A percentile compares a stretch with the other conserved stretches of the same genome.
Conservation (phyloP, 495 filamentous ascomycete species). For the Trichoderma virens region DNA sequence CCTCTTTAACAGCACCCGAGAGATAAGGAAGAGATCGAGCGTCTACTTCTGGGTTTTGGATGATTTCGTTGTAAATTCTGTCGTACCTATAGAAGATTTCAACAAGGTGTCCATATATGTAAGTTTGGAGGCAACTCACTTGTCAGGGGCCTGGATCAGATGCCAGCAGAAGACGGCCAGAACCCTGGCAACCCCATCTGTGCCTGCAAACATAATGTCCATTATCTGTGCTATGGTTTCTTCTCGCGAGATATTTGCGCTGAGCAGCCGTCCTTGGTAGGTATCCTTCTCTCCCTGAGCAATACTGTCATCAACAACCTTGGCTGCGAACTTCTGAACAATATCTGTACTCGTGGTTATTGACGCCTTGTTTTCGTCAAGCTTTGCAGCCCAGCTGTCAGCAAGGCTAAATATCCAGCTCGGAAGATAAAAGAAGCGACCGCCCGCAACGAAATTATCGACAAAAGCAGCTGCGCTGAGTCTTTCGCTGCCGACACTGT, state of each 20-base stretch:
- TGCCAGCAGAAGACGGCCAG: background rate
- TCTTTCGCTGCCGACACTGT: too few species aligned
- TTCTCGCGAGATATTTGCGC: background rate
- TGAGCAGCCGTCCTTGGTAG: background rate
- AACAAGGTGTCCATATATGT: background rate
- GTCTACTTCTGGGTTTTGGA: too few species aligned
- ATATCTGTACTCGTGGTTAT: background rate
- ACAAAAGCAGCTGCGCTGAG: too few species aligned
- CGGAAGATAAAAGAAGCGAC: too few species aligned
- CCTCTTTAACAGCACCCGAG: too few species aligned
- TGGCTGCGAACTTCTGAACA: too few species aligned
- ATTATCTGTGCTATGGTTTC: background rate
- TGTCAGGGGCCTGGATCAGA: background rate
- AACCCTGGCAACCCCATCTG: background rate
- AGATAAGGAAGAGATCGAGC: too few species aligned
- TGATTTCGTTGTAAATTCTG: background rate
- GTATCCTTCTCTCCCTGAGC: background rate
- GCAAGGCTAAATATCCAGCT: too few species aligned
- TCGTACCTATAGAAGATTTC: background rate
- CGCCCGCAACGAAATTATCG: too few species aligned
- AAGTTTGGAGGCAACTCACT: background rate
- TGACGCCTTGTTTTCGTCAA: background rate
- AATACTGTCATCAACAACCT: too few species aligned
- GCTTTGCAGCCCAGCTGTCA: background rate
- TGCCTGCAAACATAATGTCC: background rate